These are phyloP conservation scores for Schizosaccharomyces versatilis DNA, from an alignment of 1,139 yeast genomes.

Conservation along the genomic window DNA sequence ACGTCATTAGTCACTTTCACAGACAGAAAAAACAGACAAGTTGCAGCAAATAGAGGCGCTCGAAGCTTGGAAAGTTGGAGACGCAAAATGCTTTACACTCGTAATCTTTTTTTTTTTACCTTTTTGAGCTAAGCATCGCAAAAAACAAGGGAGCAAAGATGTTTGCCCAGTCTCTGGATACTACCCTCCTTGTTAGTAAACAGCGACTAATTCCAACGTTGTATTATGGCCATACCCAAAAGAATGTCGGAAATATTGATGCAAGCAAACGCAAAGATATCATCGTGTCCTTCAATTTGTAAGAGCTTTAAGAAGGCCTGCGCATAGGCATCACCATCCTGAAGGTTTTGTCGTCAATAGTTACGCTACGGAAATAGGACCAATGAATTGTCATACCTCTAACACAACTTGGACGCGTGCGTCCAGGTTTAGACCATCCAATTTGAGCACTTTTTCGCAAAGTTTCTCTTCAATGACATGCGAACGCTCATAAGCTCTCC, in stretches of 20 bases:
- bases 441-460: constrained; percentile 39
- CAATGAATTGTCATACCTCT: constrained; percentile 9
- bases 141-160: neutral
- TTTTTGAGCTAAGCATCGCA: neutral
- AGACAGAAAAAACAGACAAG: neutral
- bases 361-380: neutral
- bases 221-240: neutral
- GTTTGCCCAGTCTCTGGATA: neutral
- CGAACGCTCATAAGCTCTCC: constrained; percentile 78
- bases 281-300: neutral
- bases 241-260: neutral
- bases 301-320: constrained; percentile 25
- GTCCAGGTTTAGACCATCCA: constrained; percentile 29
- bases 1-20: neutral
- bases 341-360: constrained; percentile 9
- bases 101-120: neutral
- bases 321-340: constrained; percentile 34
- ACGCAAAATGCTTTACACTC: neutral
- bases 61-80: neutral
- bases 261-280: neutral
- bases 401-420: constrained; percentile 18
- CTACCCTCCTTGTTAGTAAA: neutral
- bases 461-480: constrained; percentile 43
- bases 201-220: neutral
- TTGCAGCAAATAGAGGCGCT: neutral